Evolutionary conservation across 1,284 basidiomycete species (phyloP).

Genomic region (Ustilago curta): DNA sequence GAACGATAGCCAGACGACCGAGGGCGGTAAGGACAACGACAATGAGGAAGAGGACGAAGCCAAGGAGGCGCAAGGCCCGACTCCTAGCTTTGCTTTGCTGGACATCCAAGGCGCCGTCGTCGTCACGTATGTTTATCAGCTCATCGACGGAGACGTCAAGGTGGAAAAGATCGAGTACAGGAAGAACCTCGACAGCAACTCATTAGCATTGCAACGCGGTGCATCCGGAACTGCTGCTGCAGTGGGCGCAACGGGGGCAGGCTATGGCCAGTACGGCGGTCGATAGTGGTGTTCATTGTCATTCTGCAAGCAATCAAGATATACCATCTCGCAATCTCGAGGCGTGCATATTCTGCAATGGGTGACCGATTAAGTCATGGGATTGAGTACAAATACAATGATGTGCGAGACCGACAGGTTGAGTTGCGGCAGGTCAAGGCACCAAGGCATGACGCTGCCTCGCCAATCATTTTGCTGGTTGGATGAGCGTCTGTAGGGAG

Average conservation of each 20-base stretch:
- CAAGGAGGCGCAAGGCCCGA: constrained; percentile 49
- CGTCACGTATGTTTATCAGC: constrained; percentile 68
- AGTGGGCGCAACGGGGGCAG: constrained; percentile 22
- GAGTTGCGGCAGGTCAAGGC: constrained; percentile 1
- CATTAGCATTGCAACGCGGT: constrained; percentile 38
- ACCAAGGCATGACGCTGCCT: not conserved
- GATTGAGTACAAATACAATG: constrained; percentile 33
- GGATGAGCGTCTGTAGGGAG: constrained; percentile 57
- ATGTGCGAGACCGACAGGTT: not conserved
- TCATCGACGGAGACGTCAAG: constrained; percentile 67
- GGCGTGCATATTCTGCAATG: not conserved
- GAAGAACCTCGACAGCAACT: constrained; percentile 54
- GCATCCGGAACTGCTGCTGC: constrained; percentile 21
- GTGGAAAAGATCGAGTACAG: constrained; percentile 69
- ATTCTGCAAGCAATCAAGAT: constrained; percentile 21
- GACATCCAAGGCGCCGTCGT: constrained; percentile 68
- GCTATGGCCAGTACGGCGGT: constrained; percentile 36
- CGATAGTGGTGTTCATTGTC: constrained; percentile 11
- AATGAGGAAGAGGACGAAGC: constrained; percentile 32
- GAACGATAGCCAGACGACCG: constrained; percentile 11
- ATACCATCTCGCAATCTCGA: constrained; percentile 12
- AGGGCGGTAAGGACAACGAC: constrained; percentile 9
- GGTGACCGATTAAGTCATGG: not conserved
- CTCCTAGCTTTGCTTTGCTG: constrained; percentile 62
- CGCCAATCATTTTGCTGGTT: constrained; percentile 48